phyloP scores from a whole-genome alignment of 176 grass and related monocot genomes.

The Triticum turgidum region DNA sequence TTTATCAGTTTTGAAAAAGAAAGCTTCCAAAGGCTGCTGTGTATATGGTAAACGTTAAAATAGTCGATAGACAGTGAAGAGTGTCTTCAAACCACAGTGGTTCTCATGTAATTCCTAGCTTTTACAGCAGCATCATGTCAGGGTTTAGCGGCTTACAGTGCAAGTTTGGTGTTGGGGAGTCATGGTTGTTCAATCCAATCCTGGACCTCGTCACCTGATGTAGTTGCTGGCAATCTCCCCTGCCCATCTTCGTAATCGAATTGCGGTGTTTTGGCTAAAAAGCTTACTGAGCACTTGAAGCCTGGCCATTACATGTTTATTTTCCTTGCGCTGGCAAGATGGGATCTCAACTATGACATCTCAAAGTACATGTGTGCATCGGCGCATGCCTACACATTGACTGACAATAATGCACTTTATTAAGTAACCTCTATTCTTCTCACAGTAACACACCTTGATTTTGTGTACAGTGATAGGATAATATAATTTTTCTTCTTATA shows the following conservation, averaged over 20 bases:
- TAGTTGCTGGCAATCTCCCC: neutral
- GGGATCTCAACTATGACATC: constrained; percentile 18
- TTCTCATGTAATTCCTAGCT: constrained; percentile 21
- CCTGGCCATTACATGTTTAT: constrained; percentile 1
- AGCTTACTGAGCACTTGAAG: neutral
- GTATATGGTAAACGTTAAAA: neutral
- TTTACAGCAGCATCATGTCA: constrained; percentile 6
- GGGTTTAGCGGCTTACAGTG: neutral
- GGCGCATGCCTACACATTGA: constrained; percentile 23
- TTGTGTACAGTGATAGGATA: constrained; percentile 14
- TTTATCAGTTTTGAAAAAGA: neutral
- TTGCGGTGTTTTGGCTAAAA: neutral
- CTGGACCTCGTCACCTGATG: neutral
- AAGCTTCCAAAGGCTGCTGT: neutral
- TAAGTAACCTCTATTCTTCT: neutral
- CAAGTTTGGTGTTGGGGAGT: neutral
- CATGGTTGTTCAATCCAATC: constrained; percentile 1
- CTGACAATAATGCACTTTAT: neutral
- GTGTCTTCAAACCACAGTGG: neutral
- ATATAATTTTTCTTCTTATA: neutral
- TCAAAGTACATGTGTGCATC: neutral
- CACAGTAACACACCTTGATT: neutral
- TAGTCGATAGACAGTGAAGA: neutral
- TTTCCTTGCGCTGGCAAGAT: neutral
- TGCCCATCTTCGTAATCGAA: neutral